phyloP scores from a whole-genome alignment of 2,329 filamentous ascomycete genomes.

The Cordyceps cateniannulata region DNA sequence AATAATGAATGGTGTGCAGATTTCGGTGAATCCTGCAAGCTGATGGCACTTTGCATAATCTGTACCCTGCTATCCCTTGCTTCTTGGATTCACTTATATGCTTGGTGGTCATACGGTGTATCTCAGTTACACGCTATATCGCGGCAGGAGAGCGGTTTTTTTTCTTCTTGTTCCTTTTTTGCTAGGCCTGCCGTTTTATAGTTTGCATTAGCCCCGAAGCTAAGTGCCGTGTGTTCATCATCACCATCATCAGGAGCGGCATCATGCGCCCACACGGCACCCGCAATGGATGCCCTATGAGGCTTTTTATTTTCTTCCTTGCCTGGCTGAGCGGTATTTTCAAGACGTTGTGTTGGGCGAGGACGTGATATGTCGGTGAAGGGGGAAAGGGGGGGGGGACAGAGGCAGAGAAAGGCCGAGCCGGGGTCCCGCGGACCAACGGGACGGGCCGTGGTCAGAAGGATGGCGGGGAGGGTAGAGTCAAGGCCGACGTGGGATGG shows the following conservation, averaged over 20 bases:
- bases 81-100: not conserved
- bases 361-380: not conserved
- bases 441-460: not conserved
- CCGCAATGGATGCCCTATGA: not conserved
- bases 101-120: not conserved
- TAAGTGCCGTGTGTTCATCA: no score
- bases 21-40: no score
- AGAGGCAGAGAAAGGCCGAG: not conserved
- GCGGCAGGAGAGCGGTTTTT: not conserved
- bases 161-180: not conserved
- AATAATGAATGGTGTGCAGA: no score
- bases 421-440: not conserved
- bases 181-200: not conserved
- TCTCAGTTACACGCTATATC: not conserved
- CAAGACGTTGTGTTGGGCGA: no score
- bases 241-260: not conserved
- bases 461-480: not conserved
- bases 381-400: not conserved
- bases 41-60: no score
- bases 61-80: no score
- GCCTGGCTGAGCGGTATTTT: not conserved
- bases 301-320: not conserved
- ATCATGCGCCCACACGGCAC: not conserved
- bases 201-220: not conserved
- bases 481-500: not conserved